A percentile compares a stretch with the other conserved stretches of the same genome.
phyloP scores from a whole-genome alignment of 2,329 filamentous ascomycete genomes.

The Zasmidium angulare region DNA sequence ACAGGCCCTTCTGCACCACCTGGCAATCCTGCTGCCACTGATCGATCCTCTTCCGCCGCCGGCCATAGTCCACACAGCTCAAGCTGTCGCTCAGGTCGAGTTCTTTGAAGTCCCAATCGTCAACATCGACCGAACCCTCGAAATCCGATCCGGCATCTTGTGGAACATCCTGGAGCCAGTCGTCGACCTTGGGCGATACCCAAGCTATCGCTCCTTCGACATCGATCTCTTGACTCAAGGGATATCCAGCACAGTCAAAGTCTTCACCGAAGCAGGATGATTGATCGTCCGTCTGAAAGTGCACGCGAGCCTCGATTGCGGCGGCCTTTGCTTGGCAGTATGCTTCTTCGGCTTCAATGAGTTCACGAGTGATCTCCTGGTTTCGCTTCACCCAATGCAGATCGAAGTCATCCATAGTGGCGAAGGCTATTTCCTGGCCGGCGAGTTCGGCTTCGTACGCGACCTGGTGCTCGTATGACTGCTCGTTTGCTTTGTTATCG shows the following conservation, averaged over 20 bases:
- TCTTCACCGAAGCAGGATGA: not conserved
- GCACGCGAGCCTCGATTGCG: constrained; percentile 8
- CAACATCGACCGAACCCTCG: constrained; percentile 1
- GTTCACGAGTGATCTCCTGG: constrained; percentile 10
- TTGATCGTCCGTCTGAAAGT: not conserved
- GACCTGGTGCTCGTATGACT: not conserved
- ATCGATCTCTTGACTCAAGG: not conserved
- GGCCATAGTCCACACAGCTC: constrained; percentile 6
- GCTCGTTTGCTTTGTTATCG: not conserved
- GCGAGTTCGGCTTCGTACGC: not conserved
- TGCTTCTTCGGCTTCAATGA: constrained; percentile 19
- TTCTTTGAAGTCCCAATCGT: constrained; percentile 6
- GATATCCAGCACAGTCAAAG: not conserved
- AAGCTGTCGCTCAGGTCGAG: constrained; percentile 10
- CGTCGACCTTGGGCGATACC: not conserved
- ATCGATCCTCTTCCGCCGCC: constrained; percentile 5
- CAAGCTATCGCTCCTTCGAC: not conserved
- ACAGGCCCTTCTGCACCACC: not conserved
- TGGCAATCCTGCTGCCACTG: not conserved
- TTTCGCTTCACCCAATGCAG: constrained; percentile 12
- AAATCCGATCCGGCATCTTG: not conserved
- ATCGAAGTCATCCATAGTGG: constrained; percentile 6
- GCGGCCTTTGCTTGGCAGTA: constrained; percentile 6
- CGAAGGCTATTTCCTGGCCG: not conserved
- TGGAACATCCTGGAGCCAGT: constrained; percentile 2